Evolutionary conservation across 2,329 filamentous ascomycete species (phyloP).

Genomic region (Alternaria consortialis): DNA sequence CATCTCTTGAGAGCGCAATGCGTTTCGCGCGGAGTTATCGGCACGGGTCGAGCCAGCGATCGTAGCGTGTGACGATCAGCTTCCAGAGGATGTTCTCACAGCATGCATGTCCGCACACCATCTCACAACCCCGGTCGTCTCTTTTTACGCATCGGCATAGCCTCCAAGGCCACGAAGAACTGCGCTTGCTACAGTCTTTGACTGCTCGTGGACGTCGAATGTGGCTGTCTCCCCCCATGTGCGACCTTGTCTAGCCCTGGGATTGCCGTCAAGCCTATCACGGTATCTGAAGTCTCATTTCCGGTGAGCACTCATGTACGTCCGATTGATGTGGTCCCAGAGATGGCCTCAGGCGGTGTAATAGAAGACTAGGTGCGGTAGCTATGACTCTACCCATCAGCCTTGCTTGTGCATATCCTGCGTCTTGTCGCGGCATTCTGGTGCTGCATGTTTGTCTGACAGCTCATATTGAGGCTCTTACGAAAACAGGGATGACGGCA

Average conservation of each 20-base stretch:
- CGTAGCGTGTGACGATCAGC: background rate
- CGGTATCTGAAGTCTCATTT: background rate
- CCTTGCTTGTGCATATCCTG: background rate
- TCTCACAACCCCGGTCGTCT: conserved; percentile 1
- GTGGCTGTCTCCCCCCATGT: background rate
- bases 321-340: background rate
- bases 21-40: background rate
- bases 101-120: conserved; percentile 17
- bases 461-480: conserved; percentile 4
- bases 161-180: background rate
- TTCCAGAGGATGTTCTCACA: background rate
- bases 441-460: conserved; percentile 1
- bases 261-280: conserved; percentile 1
- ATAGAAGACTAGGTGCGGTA: background rate
- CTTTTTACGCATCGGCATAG: conserved; percentile 1
- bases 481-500: background rate
- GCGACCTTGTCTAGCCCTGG: background rate
- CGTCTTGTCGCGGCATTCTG: background rate
- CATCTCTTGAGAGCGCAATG: background rate
- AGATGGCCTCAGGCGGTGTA: conserved; percentile 12
- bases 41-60: background rate
- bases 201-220: background rate
- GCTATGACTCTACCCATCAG: background rate
- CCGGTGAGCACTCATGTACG: background rate
- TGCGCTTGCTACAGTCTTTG: background rate